Base-by-base conservation (phyloP, 805 yeast species). In the Cyberlindnera nakhonratchasimensis region DNA sequence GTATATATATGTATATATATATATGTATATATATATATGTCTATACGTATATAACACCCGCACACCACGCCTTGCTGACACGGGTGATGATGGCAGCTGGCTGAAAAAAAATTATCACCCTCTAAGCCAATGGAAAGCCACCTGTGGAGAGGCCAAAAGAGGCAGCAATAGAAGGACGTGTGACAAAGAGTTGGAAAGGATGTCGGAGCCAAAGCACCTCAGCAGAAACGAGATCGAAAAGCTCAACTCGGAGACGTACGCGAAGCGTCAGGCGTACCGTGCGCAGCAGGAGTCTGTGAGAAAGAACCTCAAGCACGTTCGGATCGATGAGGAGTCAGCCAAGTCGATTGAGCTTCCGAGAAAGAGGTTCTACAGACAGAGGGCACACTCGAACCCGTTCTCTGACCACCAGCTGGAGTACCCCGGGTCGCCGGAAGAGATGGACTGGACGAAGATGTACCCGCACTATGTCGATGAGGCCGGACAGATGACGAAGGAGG, bases 301-400 rank as follows among this genome's bases (percentile, higher is more conserved):
- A 40, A 65, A 68, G 47, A 70, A 66, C 40, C 55, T 72, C 39
- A 75, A 74, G 48, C 69, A 69, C 51, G 79, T 70, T 6, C 64
- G 65, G 36, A 69, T 74, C 37, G 71, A 65, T 45, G 72, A 65
- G 29, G 55, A 50, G 5, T 50, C 61, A 17, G 50, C 45, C 14
- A 48, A 52, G 26, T 42, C 42, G 5, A 17, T 64, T 16, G 80
- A 81, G 45, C 68, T 89, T 38, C 97, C 96, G 38, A 76, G 80
- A 58, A 85, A 93, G 62, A 75, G 93, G 54, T 93, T 75, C 60
- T 93, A 93, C 63, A 77, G 99, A 62, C 99, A 93, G 66, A 71
- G 99, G 65, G 99, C 99, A 1, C 99, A 93, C 61, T 89, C 97
- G 2, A 93, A 93, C 59, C 98, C 98, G 18, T 93, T 93, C 57